Percentiles rank a stretch among this genome's conserved stretches.
Evolutionary conservation across 139 green algal species (phyloP).

Genomic region (Micromonas pusilla): DNA sequence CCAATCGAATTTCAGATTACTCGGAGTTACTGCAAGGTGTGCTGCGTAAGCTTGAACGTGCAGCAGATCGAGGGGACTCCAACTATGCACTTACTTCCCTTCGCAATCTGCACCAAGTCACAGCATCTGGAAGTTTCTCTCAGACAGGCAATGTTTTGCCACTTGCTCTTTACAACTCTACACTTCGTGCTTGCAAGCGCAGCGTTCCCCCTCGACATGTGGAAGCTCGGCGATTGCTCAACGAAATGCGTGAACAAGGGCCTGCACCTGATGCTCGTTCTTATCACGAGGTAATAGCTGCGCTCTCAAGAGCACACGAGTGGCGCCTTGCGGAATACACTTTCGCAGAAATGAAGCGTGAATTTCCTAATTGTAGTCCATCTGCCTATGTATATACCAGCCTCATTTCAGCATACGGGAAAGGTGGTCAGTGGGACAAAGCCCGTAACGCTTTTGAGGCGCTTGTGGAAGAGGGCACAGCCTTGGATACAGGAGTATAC

Average conservation of each 20-base stretch:
- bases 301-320: conserved; percentile 8
- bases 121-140: too few species aligned
- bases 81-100: too few species aligned
- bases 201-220: neutral
- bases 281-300: conserved; percentile 22
- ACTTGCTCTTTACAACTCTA: neutral
- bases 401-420: conserved; percentile 19
- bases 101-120: too few species aligned
- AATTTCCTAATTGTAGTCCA: neutral
- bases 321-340: conserved; percentile 4
- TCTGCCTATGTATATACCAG: neutral
- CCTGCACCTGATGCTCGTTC: neutral
- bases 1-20: too few species aligned
- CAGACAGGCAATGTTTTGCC: too few species aligned
- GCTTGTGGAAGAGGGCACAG: neutral
- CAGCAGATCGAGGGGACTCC: too few species aligned
- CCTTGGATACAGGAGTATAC: conserved; percentile 9
- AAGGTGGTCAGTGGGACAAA: conserved; percentile 23
- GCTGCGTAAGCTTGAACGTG: too few species aligned
- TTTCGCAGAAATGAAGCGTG: conserved; percentile 20
- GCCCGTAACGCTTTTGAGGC: neutral
- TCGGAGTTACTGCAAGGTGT: too few species aligned
- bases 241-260: conserved; percentile 1
- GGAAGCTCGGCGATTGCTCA: neutral
- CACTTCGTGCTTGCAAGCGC: conserved; percentile 13